Percentiles rank a stretch among this genome's conserved stretches.
These are phyloP conservation scores for Tulasnella sp. DNA, from an alignment of 768 basidiomycete species.

Conservation along the genomic window DNA sequence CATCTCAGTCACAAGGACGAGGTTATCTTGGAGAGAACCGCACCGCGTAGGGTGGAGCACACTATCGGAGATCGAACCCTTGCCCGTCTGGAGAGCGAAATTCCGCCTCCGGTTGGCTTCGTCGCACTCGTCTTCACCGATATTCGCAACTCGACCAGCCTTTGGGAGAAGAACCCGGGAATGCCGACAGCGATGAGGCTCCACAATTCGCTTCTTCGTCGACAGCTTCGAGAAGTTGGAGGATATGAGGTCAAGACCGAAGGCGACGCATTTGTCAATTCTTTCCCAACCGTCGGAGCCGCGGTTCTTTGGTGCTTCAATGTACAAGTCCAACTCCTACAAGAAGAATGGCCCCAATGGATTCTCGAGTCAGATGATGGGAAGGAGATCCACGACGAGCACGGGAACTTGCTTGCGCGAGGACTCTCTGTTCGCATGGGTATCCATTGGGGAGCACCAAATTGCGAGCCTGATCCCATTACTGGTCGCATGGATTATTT, in stretches of 20 bases:
- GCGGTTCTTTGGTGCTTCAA: constrained; percentile 87
- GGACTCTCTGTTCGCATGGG: constrained; percentile 97
- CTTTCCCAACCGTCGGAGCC: constrained; percentile 80
- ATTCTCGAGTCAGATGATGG: constrained; percentile 91
- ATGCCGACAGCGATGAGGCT: constrained; percentile 90
- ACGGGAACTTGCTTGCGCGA: constrained; percentile 64
- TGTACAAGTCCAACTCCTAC: constrained; percentile 74
- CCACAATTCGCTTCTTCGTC: constrained; percentile 80
- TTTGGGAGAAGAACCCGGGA: constrained; percentile 93
- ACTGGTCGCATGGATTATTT: constrained; percentile 97
- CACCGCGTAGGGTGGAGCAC: constrained; percentile 34
- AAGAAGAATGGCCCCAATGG: constrained; percentile 85
- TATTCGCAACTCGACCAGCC: constrained; percentile 90
- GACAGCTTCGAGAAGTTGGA: constrained; percentile 79
- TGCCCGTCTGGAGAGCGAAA: constrained; percentile 62
- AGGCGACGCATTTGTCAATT: constrained; percentile 98
- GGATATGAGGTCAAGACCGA: constrained; percentile 99
- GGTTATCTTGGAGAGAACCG: constrained; percentile 27
- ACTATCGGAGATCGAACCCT: constrained; percentile 52
- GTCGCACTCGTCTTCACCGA: constrained; percentile 95
- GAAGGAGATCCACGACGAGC: constrained; percentile 58
- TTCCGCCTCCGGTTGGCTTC: constrained; percentile 76
- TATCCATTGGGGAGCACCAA: constrained; percentile 83
- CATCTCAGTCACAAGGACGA: constrained; percentile 36
- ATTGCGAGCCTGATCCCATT: constrained; percentile 85